A percentile compares a stretch with the other conserved stretches of the same genome.
These are phyloP conservation scores for Leonotis leonurus DNA, from an alignment of 257 asterid species.

Conservation along the genomic window DNA sequence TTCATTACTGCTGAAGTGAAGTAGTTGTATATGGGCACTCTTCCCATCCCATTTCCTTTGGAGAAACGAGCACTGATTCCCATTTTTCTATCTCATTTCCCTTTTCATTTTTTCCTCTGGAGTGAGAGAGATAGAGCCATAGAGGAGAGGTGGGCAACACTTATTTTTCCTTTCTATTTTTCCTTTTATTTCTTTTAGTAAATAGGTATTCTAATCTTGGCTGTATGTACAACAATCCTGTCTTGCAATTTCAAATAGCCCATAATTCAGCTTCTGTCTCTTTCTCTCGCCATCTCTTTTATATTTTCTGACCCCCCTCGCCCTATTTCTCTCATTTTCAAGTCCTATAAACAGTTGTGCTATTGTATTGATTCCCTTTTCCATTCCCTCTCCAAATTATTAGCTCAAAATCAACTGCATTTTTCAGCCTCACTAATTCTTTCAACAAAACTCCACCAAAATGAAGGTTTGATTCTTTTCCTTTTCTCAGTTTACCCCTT, in stretches of 20 bases:
- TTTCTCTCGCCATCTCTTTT: slow-evolving; percentile 17
- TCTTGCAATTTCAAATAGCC: slow-evolving; percentile 3
- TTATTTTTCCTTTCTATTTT: neutral
- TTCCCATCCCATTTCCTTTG: too few species aligned
- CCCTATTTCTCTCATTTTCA: slow-evolving; percentile 1
- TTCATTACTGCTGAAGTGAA: too few species aligned
- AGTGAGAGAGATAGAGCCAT: slow-evolving; percentile 14
- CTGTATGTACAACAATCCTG: too few species aligned
- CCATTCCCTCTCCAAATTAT: neutral
- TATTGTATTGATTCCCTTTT: neutral
- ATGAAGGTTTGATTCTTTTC: slow-evolving; percentile 33
- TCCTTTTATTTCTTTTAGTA: neutral
- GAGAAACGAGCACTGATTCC: too few species aligned
- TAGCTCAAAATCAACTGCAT: slow-evolving; percentile 7
- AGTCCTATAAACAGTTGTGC: neutral
- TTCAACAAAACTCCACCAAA: neutral
- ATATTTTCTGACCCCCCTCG: too few species aligned
- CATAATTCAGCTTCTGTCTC: slow-evolving; percentile 21
- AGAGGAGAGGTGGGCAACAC: neutral
- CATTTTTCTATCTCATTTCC: neutral
- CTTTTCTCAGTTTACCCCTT: too few species aligned
- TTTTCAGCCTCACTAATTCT: slow-evolving; percentile 7
- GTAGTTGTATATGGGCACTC: too few species aligned
- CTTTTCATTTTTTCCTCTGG: neutral
- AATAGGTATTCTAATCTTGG: too few species aligned